Conservation (phyloP, 495 filamentous ascomycete species). For the Penicillium coprophilum region DNA sequence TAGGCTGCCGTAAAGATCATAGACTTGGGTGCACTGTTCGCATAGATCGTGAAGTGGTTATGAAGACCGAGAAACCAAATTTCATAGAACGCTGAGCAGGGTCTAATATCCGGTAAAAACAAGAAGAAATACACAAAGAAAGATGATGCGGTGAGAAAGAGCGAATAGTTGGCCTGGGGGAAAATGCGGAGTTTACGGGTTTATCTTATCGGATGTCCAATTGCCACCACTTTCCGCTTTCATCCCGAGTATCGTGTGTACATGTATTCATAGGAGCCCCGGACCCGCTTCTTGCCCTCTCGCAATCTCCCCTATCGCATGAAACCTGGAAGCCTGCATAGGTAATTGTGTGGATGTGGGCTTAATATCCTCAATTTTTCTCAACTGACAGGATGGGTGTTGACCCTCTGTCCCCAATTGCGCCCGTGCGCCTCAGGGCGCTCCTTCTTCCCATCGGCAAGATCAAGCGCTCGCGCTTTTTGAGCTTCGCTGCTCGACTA, state of each 20-base stretch:
- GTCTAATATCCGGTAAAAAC: neutral
- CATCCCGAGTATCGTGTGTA: neutral
- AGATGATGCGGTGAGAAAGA: neutral
- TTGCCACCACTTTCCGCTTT: neutral
- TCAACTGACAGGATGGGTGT: constrained; percentile 68
- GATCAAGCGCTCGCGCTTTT: constrained; percentile 79
- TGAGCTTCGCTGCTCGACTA: constrained; percentile 73
- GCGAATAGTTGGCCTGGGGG: constrained; percentile 2
- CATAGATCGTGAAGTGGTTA: neutral
- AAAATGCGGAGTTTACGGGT: constrained; percentile 16
- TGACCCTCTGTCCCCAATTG: constrained; percentile 82
- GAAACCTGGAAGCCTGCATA: constrained; percentile 23
- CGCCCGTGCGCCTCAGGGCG: constrained; percentile 82
- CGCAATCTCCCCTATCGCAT: constrained; percentile 21
- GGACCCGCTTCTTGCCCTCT: neutral
- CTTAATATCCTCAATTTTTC: constrained; percentile 30
- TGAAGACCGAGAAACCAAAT: neutral
- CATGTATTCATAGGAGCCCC: neutral
- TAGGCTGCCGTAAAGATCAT: neutral
- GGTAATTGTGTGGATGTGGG: constrained; percentile 36
- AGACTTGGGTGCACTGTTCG: neutral
- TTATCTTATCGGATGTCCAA: constrained; percentile 9
- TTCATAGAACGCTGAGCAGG: neutral
- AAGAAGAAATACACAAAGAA: neutral
- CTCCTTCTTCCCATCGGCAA: constrained; percentile 81